Percentiles rank a stretch among this genome's conserved stretches.
phyloP scores from a whole-genome alignment of 257 asterid genomes.

The Lavandula angustifolia region DNA sequence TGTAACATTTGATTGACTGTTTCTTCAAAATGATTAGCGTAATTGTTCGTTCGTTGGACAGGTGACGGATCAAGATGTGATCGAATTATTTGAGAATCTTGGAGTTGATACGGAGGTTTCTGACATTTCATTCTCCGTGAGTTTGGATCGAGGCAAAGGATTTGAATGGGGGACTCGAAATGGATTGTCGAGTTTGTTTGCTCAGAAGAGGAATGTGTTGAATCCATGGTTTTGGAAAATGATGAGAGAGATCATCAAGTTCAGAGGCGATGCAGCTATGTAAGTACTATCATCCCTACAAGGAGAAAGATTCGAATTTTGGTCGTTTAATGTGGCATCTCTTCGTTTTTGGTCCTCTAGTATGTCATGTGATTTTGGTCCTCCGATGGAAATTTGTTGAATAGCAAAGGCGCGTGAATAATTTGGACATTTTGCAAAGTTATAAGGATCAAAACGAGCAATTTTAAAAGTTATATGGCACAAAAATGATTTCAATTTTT shows the following conservation, averaged over 20 bases:
- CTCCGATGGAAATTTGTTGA: too few relatives aligned
- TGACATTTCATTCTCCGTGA: conserved; percentile 14
- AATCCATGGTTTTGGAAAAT: conserved; percentile 68
- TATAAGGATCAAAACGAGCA: too few relatives aligned
- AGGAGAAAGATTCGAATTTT: too few relatives aligned
- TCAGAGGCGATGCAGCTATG: conserved; percentile 57
- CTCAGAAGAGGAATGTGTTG: conserved; percentile 24
- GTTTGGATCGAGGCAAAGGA: conserved; percentile 10
- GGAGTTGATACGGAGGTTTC: conserved; percentile 16
- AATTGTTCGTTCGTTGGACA: background rate
- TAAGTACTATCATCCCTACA: background rate
- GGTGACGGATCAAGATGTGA: conserved; percentile 20
- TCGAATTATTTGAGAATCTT: conserved; percentile 14
- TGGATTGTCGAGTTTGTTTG: conserved; percentile 19
- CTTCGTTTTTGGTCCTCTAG: too few relatives aligned
- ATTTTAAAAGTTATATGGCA: too few relatives aligned
- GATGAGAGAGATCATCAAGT: conserved; percentile 59
- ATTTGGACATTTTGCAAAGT: too few relatives aligned
- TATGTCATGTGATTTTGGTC: too few relatives aligned
- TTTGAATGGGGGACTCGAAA: conserved; percentile 23
- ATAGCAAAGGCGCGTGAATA: too few relatives aligned
- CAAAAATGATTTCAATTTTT: too few relatives aligned
- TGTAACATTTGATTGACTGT: too few relatives aligned
- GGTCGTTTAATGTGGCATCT: too few relatives aligned
- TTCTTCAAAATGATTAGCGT: background rate